phyloP scores from a whole-genome alignment of 1,284 basidiomycete species.

The Singerocomus inundabilis region DNA sequence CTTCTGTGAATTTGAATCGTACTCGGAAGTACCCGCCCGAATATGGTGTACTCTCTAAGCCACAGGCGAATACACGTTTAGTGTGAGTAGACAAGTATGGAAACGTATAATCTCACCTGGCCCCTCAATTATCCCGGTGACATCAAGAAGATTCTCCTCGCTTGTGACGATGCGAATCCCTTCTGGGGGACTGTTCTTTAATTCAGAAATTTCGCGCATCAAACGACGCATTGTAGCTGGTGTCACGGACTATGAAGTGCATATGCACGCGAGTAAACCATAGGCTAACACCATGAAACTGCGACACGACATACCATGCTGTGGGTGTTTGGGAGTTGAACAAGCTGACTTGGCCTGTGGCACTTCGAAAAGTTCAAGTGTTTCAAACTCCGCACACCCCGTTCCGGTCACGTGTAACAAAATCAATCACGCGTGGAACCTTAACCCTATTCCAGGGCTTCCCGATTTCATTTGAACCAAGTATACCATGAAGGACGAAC shows the following conservation, averaged over 20 bases:
- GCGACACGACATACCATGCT: constrained; percentile 26
- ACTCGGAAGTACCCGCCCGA: constrained; percentile 89
- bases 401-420: constrained; percentile 28
- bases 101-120: constrained; percentile 54
- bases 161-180: constrained; percentile 82
- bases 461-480: background rate
- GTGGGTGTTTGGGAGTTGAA: constrained; percentile 2
- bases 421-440: constrained; percentile 30
- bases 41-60: constrained; percentile 84
- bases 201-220: constrained; percentile 79
- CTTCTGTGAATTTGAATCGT: constrained; percentile 83
- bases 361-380: constrained; percentile 24
- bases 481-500: background rate
- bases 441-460: constrained; percentile 13
- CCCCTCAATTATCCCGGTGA: constrained; percentile 77
- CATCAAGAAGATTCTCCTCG: constrained; percentile 83
- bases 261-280: background rate
- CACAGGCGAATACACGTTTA: constrained; percentile 14
- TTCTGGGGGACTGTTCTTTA: constrained; percentile 80
- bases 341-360: constrained; percentile 17
- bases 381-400: constrained; percentile 29
- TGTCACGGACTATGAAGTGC: constrained; percentile 38
- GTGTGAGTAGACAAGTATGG: constrained; percentile 12
- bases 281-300: background rate
- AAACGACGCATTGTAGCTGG: constrained; percentile 69